These are phyloP conservation scores for Tritrichomonas musculus DNA, from an alignment of 208 protist genomes.

Conservation along the genomic window DNA sequence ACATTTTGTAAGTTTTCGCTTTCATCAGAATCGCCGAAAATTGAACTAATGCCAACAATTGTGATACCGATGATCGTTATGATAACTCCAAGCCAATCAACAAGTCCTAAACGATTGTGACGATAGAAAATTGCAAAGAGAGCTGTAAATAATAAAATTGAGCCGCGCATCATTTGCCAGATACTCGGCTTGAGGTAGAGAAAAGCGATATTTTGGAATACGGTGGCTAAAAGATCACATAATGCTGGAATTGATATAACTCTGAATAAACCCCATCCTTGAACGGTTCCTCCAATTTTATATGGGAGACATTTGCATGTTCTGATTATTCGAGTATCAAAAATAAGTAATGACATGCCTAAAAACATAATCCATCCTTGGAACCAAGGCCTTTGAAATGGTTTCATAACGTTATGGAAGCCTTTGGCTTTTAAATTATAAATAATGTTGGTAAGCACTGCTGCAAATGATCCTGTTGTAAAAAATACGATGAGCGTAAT, in stretches of 20 bases:
- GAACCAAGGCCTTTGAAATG: neutral
- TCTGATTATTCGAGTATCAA: neutral
- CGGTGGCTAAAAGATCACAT: neutral
- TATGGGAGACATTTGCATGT: neutral
- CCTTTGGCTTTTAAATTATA: neutral
- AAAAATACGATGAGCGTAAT: neutral
- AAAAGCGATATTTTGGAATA: neutral
- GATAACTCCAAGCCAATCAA: neutral
- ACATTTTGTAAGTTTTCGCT: neutral
- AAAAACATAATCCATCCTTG: neutral
- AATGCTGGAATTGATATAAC: neutral
- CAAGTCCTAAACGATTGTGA: neutral
- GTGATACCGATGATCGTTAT: neutral
- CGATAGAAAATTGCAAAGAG: neutral
- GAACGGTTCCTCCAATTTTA: neutral
- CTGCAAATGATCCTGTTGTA: neutral
- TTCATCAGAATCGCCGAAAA: neutral
- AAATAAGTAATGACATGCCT: neutral
- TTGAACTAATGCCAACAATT: neutral
- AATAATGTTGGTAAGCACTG: neutral
- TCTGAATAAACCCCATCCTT: neutral
- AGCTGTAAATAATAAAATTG: neutral
- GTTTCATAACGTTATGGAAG: neutral
- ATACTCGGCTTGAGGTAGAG: neutral
- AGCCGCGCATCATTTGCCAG: neutral